Base-by-base conservation (phyloP, 352 stramenopile species). In the Thraustochytrium sp. region DNA sequence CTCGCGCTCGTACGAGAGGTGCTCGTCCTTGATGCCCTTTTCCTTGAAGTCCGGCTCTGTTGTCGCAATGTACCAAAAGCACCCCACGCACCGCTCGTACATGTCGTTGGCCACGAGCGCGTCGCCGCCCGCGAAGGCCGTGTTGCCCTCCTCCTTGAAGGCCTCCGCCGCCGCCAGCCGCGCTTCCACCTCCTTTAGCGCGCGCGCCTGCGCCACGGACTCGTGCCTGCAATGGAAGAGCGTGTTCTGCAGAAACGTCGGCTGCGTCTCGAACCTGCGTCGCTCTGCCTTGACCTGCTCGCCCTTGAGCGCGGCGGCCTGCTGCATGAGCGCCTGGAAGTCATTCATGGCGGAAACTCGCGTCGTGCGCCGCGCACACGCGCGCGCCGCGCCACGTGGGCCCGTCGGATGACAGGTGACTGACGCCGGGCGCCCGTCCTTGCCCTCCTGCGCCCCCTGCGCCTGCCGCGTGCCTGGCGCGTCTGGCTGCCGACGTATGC, bases 201-300 rank as follows among this genome's bases (percentile, higher is more conserved):
- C 49, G 23, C 68, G 68, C 46, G 51, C 68, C 37, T 44, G 23
- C 38, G 21, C 18, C 21, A 80, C 68, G 37, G 18, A 8, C 42
- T 80, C 68, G 42, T 80, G 31, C 23, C 31, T 48, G 49, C 68
- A 80, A 13, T 80, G 68, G 26, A 80, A 80, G 13, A 80, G 38
- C 42, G 68, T 80, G n/a, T 80, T 80, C 51, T 80, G 68, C 51
- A 80, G 2, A 34, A 80, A 80, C 18, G 44, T 75, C 1, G 68
- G 68, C 49, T 80, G 68, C 34, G 48, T 2, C 49, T 80, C 68
- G 51, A 80, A 80, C 29, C 31, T 42, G 0, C 68, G 31, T 23
- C 68, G 46, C n/a, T 80, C 68, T 0, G 48, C 48, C 68, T 80
- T 80, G n/a, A 80, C 68, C 51, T 80, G 68, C 49, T 80, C 48